Percentiles rank a stretch among this genome's conserved stretches.
These are phyloP conservation scores for Triglochin maritima DNA, from an alignment of 106 monocot species.

Conservation along the genomic window DNA sequence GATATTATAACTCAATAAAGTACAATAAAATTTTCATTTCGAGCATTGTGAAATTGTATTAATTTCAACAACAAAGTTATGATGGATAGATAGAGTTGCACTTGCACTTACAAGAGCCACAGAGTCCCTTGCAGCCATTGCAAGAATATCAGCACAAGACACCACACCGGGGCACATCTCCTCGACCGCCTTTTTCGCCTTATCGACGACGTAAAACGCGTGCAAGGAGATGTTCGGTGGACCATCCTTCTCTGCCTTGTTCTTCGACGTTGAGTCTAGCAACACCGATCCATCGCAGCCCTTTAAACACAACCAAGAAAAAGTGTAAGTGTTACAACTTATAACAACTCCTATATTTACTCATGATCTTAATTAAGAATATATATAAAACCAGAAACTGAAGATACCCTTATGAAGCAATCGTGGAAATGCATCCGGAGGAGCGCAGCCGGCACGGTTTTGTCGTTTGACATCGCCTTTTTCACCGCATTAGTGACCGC, in stretches of 20 bases:
- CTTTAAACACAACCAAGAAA: slow-evolving; percentile 8
- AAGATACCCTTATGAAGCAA: slow-evolving; percentile 14
- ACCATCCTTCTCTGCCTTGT: slow-evolving; percentile 81
- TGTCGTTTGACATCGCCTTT: slow-evolving; percentile 8
- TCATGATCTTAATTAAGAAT: no score
- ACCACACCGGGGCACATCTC: slow-evolving; percentile 71
- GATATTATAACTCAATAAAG: no score
- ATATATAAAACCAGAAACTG: background rate
- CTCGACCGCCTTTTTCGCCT: slow-evolving; percentile 72
- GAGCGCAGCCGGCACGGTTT: slow-evolving; percentile 11
- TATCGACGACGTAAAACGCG: slow-evolving; percentile 77
- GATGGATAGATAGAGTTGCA: no score
- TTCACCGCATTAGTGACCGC: slow-evolving; percentile 6
- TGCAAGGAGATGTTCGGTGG: slow-evolving; percentile 70
- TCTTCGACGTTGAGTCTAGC: slow-evolving; percentile 40
- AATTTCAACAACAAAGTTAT: no score
- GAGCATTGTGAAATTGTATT: no score
- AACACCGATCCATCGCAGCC: slow-evolving; percentile 88
- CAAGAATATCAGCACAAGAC: slow-evolving; percentile 78
- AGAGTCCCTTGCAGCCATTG: slow-evolving; percentile 71
- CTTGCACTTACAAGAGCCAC: slow-evolving; percentile 41
- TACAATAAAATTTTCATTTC: no score
- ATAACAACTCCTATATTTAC: no score
- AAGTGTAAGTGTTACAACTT: no score
- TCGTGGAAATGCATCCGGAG: slow-evolving; percentile 26